Base-by-base conservation (phyloP, 208 protist species). In the Eutreptiella sp. region DNA sequence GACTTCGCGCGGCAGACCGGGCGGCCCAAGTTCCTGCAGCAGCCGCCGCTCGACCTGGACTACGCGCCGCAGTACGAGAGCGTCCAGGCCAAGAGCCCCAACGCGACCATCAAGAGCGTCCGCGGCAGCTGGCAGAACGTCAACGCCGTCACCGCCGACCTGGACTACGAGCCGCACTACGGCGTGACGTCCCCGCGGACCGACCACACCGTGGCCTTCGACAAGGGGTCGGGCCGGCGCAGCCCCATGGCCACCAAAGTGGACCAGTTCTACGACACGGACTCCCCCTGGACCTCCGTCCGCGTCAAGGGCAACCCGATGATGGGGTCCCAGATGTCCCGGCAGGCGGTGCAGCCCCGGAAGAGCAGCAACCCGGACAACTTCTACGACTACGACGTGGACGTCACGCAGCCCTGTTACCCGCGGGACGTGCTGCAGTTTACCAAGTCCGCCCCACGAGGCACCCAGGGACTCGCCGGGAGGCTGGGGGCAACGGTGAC, bases 181-280 rank as follows among this genome's bases (percentile, higher is more conserved):
- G 50, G 39, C 28, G 23, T 9, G 14, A 28, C 39, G n/a, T 11
- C 11, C 11, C 50, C 50, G 9, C 14, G 29, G 36, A 47, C 50
- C 28, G n/a, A 57, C 21, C n/a, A 21, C 31, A 42, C 7, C 31
- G 9, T 57, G n/a, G 19, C 14, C 21, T 33, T 57, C n/a, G 50
- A 57, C 36, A 41, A 57, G 9, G 50, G 9, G 7, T 11, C 28
- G 9, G 9, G 50, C 9, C n/a, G 9, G n/a, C 31, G 24, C 31
- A 9, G 14, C 21, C 11, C 50, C 9, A 57, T 11, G 36, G 11
- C 9, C 14, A 11, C 14, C 21, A 11, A 24, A 9, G 16, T 42
- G 11, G 50, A 57, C 36, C n/a, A 14, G 36, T 57, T 57, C 50
- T 57, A 57, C 50, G 39, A 57, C n/a, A 57, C 50, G 28, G 24